Percentiles rank a stretch among this genome's conserved stretches.
Conservation (phyloP, 2,329 filamentous ascomycete genomes). For the Fulvia fulva region DNA sequence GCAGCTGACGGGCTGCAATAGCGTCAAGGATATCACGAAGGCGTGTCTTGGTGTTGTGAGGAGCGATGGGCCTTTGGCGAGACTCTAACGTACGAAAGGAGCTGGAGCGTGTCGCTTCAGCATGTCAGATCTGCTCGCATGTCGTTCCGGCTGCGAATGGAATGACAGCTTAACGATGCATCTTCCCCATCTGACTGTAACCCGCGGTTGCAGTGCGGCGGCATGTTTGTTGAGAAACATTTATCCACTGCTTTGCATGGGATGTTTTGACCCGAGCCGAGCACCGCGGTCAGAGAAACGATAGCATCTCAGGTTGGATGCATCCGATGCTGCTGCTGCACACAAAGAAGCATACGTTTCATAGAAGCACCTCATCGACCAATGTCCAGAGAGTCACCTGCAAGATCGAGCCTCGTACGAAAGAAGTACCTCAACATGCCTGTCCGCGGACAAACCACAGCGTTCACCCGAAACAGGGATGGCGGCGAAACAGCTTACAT, state of each 20-base stretch:
- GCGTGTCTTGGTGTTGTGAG: conserved; percentile 31
- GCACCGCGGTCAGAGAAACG: not conserved
- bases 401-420: not conserved
- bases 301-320: too few species aligned
- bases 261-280: not conserved
- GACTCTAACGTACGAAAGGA: conserved; percentile 22
- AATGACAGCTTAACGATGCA: not conserved
- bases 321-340: too few species aligned
- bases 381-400: too few species aligned
- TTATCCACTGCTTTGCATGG: not conserved
- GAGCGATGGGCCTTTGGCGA: conserved; percentile 33
- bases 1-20: conserved; percentile 36
- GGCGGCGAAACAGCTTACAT: not conserved
- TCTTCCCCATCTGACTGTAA: not conserved
- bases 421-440: not conserved
- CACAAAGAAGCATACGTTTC: too few species aligned
- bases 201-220: not conserved
- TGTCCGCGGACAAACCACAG: not conserved
- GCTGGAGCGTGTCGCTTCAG: not conserved
- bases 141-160: not conserved
- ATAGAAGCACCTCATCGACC: too few species aligned
- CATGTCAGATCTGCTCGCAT: not conserved
- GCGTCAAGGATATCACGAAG: conserved; percentile 34
- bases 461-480: not conserved
- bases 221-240: not conserved